A percentile compares a stretch with the other conserved stretches of the same genome.
phyloP scores from a whole-genome alignment of 805 yeast genomes.

The Ogataea salicorniae region DNA sequence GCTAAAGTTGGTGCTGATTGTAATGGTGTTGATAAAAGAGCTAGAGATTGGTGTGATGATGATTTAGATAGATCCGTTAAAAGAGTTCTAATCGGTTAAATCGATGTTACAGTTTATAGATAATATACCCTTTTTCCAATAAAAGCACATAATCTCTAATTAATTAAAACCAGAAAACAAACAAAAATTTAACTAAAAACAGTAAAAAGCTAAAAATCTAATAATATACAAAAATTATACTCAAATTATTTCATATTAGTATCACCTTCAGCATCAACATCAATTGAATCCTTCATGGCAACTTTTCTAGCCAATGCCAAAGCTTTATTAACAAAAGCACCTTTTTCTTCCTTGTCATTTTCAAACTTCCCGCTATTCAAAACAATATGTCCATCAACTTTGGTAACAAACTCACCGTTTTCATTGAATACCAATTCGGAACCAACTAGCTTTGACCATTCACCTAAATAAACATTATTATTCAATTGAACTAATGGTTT shows the following conservation, averaged over 20 bases:
- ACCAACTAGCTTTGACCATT: conserved; percentile 76
- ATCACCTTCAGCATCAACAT: not conserved
- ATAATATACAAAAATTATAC: no score
- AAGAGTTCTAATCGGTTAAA: conserved; percentile 27
- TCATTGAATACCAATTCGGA: conserved; percentile 47
- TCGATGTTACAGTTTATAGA: no score
- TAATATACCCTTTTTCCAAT: no score
- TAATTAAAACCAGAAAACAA: no score
- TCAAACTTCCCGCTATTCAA: conserved; percentile 29
- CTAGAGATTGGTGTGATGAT: conserved; percentile 54
- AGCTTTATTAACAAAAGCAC: conserved; percentile 22
- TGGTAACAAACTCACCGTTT: conserved; percentile 29
- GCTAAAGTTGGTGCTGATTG: conserved; percentile 36
- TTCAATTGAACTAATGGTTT: conserved; percentile 56
- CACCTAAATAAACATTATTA: conserved; percentile 59
- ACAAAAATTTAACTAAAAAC: no score
- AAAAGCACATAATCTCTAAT: no score
- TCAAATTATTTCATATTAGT: conserved; percentile 4
- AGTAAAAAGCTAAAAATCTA: no score
- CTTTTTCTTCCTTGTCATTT: conserved; percentile 16
- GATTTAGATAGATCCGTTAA: conserved; percentile 46
- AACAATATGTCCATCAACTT: conserved; percentile 26
- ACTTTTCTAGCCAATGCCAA: conserved; percentile 18
- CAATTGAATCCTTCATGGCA: conserved; percentile 3
- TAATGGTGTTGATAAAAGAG: conserved; percentile 43